A percentile compares a stretch with the other conserved stretches of the same genome.
Conservation (phyloP, 1,284 basidiomycete genomes). For the Apiotrichum mycotoxinovorans region DNA sequence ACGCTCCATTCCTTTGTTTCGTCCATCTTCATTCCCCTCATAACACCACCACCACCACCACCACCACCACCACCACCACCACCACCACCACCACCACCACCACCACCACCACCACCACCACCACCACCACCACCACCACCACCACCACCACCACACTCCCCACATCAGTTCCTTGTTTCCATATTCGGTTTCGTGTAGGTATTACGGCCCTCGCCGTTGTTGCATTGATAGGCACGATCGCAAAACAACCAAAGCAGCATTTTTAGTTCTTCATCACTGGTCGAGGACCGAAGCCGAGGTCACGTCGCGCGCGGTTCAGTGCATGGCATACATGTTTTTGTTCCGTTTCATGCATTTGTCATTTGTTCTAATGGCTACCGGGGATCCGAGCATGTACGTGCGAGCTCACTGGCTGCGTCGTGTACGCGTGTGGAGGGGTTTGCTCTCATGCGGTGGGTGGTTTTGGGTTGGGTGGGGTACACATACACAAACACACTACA, state of each 20-base stretch:
- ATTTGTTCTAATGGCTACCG: background rate
- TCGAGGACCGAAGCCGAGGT: no score
- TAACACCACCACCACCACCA: background rate
- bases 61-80: background rate
- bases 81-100: background rate
- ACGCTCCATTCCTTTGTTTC: background rate
- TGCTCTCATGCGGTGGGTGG: no score
- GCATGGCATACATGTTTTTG: background rate
- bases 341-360: constrained; percentile 3
- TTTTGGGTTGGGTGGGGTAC: no score
- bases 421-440: no score
- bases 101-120: background rate
- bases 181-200: background rate
- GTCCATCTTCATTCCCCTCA: background rate
- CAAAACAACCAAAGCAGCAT: no score
- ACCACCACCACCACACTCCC: background rate
- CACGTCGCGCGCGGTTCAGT: no score
- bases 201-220: background rate
- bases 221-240: background rate
- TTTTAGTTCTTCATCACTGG: background rate
- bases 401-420: background rate
- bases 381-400: background rate
- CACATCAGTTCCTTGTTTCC: background rate
- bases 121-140: no score
- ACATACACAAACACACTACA: no score